Percentiles rank a stretch among this genome's conserved stretches.
phyloP scores from a whole-genome alignment of 2,329 filamentous ascomycete genomes.

The Alternaria arborescens region DNA sequence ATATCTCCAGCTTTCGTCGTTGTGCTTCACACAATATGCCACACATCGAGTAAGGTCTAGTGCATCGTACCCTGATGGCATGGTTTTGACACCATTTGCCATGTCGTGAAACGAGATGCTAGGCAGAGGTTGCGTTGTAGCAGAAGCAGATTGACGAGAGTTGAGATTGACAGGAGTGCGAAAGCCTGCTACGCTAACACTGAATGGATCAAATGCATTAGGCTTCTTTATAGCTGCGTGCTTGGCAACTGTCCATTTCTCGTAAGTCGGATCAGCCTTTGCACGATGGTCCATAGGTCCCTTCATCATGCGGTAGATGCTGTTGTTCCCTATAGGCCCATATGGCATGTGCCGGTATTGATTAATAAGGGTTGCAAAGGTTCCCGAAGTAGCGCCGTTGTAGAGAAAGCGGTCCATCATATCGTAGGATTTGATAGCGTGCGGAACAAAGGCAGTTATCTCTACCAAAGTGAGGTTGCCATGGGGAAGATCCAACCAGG shows the following conservation, averaged over 20 bases:
- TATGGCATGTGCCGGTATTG: conserved; percentile 22
- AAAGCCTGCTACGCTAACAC: conserved; percentile 30
- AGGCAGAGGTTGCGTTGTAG: background rate
- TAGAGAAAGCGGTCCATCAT: conserved; percentile 33
- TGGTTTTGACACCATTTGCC: conserved; percentile 19
- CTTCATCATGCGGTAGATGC: conserved; percentile 29
- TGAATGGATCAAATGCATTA: conserved; percentile 16
- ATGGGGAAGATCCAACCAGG: conserved; percentile 25
- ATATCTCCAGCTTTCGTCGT: conserved; percentile 29
- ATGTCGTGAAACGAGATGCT: conserved; percentile 29
- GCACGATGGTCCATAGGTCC: conserved; percentile 22
- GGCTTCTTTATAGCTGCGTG: conserved; percentile 20
- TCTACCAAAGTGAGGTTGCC: conserved; percentile 40
- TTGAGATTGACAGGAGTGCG: conserved; percentile 9
- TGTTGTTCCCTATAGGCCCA: conserved; percentile 21
- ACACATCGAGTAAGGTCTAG: conserved; percentile 37
- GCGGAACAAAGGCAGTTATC: conserved; percentile 34
- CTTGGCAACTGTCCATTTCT: conserved; percentile 24
- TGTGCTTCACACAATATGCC: conserved; percentile 22
- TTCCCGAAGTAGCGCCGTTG: conserved; percentile 27
- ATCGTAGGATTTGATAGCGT: conserved; percentile 33
- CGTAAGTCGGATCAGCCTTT: conserved; percentile 16
- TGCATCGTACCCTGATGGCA: conserved; percentile 27
- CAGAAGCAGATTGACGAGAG: background rate
- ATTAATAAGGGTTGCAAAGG: conserved; percentile 29